These are phyloP conservation scores for Lepidium aucheri DNA, from an alignment of 345 rosid species.

Conservation along the genomic window DNA sequence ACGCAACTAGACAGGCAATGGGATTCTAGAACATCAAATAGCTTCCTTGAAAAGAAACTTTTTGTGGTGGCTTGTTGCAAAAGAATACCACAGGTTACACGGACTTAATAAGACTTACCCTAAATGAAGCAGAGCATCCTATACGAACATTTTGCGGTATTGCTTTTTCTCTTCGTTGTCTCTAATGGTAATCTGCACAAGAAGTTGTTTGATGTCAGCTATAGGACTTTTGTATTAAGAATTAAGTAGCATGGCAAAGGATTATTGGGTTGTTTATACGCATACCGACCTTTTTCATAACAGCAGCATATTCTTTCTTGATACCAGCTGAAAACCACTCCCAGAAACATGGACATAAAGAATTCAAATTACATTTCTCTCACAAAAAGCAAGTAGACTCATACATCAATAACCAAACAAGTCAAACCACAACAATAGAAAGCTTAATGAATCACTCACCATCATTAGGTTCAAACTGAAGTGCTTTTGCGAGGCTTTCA, in stretches of 20 bases:
- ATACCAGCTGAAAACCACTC: conserved; percentile 59
- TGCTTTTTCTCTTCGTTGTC: conserved; percentile 58
- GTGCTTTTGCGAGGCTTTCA: conserved; percentile 86
- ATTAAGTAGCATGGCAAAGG: not conserved
- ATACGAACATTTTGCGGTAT: conserved; percentile 69
- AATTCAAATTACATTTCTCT: not conserved
- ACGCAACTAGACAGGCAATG: not conserved
- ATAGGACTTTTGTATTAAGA: not conserved
- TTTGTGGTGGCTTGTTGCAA: not conserved
- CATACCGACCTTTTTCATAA: conserved; percentile 65
- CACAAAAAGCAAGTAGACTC: not conserved
- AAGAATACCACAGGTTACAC: not conserved
- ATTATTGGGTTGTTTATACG: not conserved
- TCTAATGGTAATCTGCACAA: conserved; percentile 57
- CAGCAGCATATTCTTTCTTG: conserved; percentile 70
- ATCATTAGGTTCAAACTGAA: conserved; percentile 83
- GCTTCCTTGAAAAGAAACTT: not conserved
- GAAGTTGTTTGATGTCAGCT: not conserved
- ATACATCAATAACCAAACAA: not conserved
- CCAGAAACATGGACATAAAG: not conserved
- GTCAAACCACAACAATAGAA: not conserved
- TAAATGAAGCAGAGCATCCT: conserved; percentile 11
- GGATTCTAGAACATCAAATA: not conserved
- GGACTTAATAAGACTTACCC: conserved; percentile 12
- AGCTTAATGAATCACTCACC: conserved; percentile 33